A percentile compares a stretch with the other conserved stretches of the same genome.
phyloP scores from a whole-genome alignment of 192 early-diverging fungal species.

The Phycomyces nitens region DNA sequence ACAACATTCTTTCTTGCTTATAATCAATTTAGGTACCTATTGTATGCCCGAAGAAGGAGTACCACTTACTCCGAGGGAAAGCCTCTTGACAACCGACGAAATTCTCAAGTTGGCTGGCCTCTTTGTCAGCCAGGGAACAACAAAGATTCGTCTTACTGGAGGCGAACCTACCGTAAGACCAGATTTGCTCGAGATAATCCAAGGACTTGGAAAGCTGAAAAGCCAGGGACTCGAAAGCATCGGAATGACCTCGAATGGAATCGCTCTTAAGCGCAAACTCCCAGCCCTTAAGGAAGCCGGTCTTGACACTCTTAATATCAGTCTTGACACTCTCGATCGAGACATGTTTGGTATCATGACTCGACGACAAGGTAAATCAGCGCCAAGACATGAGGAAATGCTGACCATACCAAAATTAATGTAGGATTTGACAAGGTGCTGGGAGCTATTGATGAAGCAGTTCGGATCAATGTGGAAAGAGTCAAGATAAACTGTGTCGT shows the following conservation, averaged over 20 bases:
- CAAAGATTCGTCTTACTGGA: constrained; percentile 93
- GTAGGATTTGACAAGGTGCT: constrained; percentile 75
- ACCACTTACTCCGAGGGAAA: constrained; percentile 59
- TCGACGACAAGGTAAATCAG: constrained; percentile 61
- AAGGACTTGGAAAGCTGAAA: constrained; percentile 69
- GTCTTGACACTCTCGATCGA: constrained; percentile 86
- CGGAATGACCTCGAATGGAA: constrained; percentile 93
- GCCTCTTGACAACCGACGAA: constrained; percentile 78
- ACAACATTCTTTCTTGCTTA: not conserved
- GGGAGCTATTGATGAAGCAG: constrained; percentile 68
- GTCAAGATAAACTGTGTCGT: constrained; percentile 96
- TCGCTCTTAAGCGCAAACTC: constrained; percentile 85
- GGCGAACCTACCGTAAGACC: constrained; percentile 94
- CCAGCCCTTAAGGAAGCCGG: constrained; percentile 65
- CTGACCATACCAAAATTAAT: not conserved
- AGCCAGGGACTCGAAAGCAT: constrained; percentile 73
- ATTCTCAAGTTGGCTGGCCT: constrained; percentile 74
- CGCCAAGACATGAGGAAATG: too few species aligned
- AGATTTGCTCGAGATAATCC: constrained; percentile 84
- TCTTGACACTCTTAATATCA: constrained; percentile 86
- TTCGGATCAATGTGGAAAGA: constrained; percentile 57
- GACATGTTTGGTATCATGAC: constrained; percentile 89
- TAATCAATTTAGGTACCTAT: constrained; percentile 64
- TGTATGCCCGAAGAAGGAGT: constrained; percentile 95
- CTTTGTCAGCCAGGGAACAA: constrained; percentile 87